Percentiles rank a stretch among this genome's conserved stretches.
Conservation (phyloP, 2,329 filamentous ascomycete species). For the Exophiala bonariae region DNA sequence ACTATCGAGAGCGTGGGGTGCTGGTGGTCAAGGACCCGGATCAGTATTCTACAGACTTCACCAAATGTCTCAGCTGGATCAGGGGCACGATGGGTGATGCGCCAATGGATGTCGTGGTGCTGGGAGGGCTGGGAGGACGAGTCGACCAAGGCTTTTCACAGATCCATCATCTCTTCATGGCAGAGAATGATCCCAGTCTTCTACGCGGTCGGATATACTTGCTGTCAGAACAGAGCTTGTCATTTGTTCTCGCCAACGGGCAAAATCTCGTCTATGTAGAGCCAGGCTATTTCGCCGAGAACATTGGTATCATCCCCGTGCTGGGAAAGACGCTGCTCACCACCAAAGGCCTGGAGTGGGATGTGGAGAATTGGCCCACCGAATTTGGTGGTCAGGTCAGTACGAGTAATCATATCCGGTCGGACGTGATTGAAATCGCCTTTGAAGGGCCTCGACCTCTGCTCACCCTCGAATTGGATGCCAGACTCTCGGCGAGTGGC, state of each 20-base stretch:
- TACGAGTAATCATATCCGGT: conserved; percentile 76
- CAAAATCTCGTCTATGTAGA: conserved; percentile 65
- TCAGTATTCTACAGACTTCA: conserved; percentile 88
- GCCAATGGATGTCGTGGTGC: conserved; percentile 67
- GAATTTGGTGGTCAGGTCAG: conserved; percentile 72
- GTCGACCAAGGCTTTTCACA: conserved; percentile 91
- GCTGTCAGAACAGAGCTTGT: conserved; percentile 76
- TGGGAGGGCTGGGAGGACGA: conserved; percentile 84
- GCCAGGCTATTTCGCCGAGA: conserved; percentile 65
- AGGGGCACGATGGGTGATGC: conserved; percentile 32
- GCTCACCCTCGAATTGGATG: conserved; percentile 69
- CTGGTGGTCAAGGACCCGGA: conserved; percentile 70
- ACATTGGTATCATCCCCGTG: conserved; percentile 84
- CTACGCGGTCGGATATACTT: conserved; percentile 67
- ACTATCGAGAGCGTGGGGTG: conserved; percentile 64
- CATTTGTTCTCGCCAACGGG: conserved; percentile 73
- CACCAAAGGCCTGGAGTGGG: conserved; percentile 84
- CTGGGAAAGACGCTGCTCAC: conserved; percentile 76
- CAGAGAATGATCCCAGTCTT: conserved; percentile 39
- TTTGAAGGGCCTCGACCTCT: conserved; percentile 58
- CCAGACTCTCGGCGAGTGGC: conserved; percentile 29
- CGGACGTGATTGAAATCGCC: conserved; percentile 57
- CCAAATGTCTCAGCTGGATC: conserved; percentile 71
- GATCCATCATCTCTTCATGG: conserved; percentile 75
- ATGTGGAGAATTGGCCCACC: conserved; percentile 79